Percentiles rank a stretch among this genome's conserved stretches.
These are phyloP conservation scores for Kingdonia uniflora DNA, from an alignment of 164 flowering plant genomes.

Conservation along the genomic window DNA sequence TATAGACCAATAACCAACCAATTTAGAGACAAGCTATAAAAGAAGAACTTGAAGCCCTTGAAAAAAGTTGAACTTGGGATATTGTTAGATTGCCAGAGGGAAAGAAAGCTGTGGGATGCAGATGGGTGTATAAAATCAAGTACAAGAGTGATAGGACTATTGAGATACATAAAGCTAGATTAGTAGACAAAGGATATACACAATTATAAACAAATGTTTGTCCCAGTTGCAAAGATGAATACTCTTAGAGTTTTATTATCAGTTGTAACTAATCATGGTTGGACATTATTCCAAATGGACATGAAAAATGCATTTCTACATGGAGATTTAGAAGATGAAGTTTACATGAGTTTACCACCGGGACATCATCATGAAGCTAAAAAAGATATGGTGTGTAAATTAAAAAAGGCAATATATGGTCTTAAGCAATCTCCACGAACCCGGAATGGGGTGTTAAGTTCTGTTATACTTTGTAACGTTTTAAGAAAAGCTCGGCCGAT, in stretches of 20 bases:
- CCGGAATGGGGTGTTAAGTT: not conserved
- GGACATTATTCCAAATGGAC: not conserved
- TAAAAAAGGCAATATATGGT: conserved; percentile 5
- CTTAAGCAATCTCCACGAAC: conserved; percentile 4
- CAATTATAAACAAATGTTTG: not conserved
- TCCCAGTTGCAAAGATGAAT: too few species aligned
- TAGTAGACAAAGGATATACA: too few species aligned
- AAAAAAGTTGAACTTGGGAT: too few species aligned
- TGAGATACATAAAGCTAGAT: too few species aligned
- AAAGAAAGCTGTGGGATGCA: too few species aligned
- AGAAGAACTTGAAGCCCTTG: too few species aligned
- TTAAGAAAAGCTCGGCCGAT: not conserved
- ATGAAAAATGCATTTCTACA: not conserved
- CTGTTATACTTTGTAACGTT: too few species aligned
- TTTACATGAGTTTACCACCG: not conserved
- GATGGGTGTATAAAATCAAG: too few species aligned
- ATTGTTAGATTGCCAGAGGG: too few species aligned
- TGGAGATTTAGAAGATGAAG: not conserved
- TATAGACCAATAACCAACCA: too few species aligned
- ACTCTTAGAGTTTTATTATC: not conserved
- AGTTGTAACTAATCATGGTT: not conserved
- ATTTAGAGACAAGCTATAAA: too few species aligned
- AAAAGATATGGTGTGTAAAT: not conserved
- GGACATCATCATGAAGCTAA: not conserved
- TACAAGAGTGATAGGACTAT: too few species aligned